phyloP scores from a whole-genome alignment of 129 eudicot species.

The Centrapalus pauciflorus region DNA sequence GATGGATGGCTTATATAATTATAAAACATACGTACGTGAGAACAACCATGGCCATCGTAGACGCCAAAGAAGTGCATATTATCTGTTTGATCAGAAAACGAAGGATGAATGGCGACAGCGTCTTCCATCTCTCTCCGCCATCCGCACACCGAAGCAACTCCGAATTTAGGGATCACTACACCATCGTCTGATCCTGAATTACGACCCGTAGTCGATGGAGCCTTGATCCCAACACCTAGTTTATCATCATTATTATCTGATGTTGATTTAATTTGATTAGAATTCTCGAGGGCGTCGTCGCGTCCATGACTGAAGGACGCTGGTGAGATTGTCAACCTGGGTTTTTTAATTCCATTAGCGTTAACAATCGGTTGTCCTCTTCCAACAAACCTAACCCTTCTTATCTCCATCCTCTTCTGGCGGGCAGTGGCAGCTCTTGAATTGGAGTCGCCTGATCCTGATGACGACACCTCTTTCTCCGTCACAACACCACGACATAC shows the following conservation, averaged over 20 bases:
- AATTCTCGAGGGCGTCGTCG: background rate
- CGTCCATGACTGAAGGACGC: conserved; percentile 1
- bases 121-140: conserved; percentile 57
- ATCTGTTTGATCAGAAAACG: background rate
- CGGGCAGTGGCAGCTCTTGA: conserved; percentile 28
- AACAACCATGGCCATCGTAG: conserved; percentile 60
- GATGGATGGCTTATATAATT: background rate
- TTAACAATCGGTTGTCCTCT: background rate
- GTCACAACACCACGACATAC: conserved; percentile 11
- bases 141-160: conserved; percentile 49
- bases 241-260: background rate
- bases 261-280: background rate
- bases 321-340: conserved; percentile 6
- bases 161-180: conserved; percentile 25
- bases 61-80: conserved; percentile 39
- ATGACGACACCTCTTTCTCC: conserved; percentile 6
- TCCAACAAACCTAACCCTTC: conserved; percentile 9
- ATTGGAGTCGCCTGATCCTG: background rate
- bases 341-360: conserved; percentile 17
- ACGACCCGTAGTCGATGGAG: background rate
- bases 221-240: background rate
- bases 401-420: conserved; percentile 34
- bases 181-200: background rate
- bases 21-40: conserved; percentile 32
- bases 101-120: conserved; percentile 41